Evolutionary conservation across 2,329 filamentous ascomycete genomes (phyloP), one percentile per base, ranked within the genome.

Genomic region (Sporothrix pallida): DNA sequence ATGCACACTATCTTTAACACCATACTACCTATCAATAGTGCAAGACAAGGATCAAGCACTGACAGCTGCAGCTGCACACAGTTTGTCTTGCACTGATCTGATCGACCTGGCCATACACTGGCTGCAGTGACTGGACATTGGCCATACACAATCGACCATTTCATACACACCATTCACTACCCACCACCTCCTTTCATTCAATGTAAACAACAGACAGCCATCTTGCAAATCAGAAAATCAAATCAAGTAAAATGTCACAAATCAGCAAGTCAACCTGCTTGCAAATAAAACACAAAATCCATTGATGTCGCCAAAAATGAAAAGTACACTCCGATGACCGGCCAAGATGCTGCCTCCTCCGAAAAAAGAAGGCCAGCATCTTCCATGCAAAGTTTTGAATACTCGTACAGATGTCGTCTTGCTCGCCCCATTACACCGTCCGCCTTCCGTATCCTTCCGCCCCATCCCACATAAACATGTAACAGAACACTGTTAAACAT

Each of bases 191-290:
- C 5, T 42, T 17, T 63, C 60, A 20, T 37, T 6, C 10, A 9
- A 63, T 63, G 60, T 63, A 63, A 63, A 63, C 60, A 63, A 63
- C 7, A 37, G 31, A 37, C 31, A 37, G 31, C 4, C 23, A 31
- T 31, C 23, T 12, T 31, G 23, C 20, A 20, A 44, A 31, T 58
- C 10, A 58, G 60, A 13, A 20, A 23, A 63, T 46, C 42, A 23
- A 17, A 63, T 17, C 52, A 56, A 15, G 15, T 2, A 23, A 56
- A 3, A 6, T 7, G n/a, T 23, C 6, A 23, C 26, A 12, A 56
- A 56, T 26, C 52, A 12, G 8, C 8, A 62, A 62, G n/a, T 17
- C 13, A n/a, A 6, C 2, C 3, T 12, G 15, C 10, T 52, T n/a
- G 1, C 54, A 26, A 60, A 17, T 26, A 37, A n/a, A 42, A 62